Percentiles rank a stretch among this genome's conserved stretches.
These are phyloP conservation scores for Trifolium repens DNA, from an alignment of 306 rosid species.

Conservation along the genomic window DNA sequence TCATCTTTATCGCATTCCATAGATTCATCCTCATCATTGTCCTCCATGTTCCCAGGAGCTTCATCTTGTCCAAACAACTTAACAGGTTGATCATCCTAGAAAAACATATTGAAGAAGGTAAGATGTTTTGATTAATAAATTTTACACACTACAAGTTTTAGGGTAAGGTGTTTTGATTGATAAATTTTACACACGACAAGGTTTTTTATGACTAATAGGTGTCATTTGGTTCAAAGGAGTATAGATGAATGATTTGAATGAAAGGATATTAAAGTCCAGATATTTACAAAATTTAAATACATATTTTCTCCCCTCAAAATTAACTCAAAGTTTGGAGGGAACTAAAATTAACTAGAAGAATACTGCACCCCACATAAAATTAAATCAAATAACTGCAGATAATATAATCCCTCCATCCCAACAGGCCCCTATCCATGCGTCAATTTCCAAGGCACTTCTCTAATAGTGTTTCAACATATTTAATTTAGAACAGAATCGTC, in stretches of 20 bases:
- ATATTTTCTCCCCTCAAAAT: background rate
- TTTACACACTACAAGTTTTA: background rate
- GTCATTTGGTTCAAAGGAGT: background rate
- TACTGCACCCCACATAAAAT: background rate
- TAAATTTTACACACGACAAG: background rate
- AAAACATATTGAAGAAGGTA: constrained; percentile 26
- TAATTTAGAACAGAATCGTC: background rate
- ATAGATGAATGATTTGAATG: background rate
- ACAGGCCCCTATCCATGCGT: too few relatives aligned
- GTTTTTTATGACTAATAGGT: background rate
- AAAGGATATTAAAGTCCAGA: background rate
- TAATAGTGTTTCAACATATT: background rate
- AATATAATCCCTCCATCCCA: too few relatives aligned
- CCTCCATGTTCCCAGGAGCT: constrained; percentile 38
- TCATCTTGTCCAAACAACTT: constrained; percentile 50
- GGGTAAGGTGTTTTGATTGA: background rate
- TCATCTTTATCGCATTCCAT: constrained; percentile 57
- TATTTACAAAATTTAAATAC: background rate
- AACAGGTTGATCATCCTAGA: constrained; percentile 48
- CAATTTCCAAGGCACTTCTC: background rate
- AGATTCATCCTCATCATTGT: constrained; percentile 52
- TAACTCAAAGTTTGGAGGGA: background rate
- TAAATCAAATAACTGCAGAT: too few relatives aligned
- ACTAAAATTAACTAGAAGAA: background rate
- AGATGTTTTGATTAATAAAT: constrained; percentile 8